A percentile compares a stretch with the other conserved stretches of the same genome.
Conservation (phyloP, 495 filamentous ascomycete genomes). For the Peziza echinospora region DNA sequence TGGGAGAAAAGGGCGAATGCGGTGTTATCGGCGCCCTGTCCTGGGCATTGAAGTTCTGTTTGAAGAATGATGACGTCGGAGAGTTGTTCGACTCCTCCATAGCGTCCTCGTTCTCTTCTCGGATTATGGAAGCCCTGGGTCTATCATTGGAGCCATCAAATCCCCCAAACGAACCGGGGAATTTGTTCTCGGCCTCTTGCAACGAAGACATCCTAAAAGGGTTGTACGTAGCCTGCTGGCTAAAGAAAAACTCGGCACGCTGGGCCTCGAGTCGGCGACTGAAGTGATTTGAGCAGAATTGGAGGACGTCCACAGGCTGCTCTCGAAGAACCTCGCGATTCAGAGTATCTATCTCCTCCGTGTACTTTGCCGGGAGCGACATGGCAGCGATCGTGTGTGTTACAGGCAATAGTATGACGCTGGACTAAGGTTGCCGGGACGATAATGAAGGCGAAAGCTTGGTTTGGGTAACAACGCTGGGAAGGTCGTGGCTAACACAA, state of each 20-base stretch:
- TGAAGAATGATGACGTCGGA: neutral
- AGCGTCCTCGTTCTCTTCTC: conserved; percentile 29
- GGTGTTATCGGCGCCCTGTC: neutral
- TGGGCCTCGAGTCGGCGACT: conserved; percentile 36
- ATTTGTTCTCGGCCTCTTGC: conserved; percentile 10
- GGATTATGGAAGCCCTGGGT: conserved; percentile 34
- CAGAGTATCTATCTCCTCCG: conserved; percentile 36
- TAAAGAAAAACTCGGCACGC: conserved; percentile 30
- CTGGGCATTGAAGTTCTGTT: neutral
- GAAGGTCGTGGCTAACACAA: neutral
- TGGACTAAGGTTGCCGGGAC: neutral
- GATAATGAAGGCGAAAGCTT: neutral
- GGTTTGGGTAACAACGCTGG: neutral
- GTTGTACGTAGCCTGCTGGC: conserved; percentile 24
- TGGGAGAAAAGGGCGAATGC: neutral
- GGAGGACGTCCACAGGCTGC: conserved; percentile 36
- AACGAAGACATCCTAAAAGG: conserved; percentile 23
- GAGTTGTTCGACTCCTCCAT: neutral
- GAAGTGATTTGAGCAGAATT: conserved; percentile 49
- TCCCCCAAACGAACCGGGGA: conserved; percentile 3
- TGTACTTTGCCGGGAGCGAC: conserved; percentile 33
- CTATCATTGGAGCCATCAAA: conserved; percentile 20
- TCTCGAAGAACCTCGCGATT: conserved; percentile 31
- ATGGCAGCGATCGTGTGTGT: neutral
- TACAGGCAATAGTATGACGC: too few relatives aligned